Base-by-base conservation (phyloP, 345 rosid species). In the Heritiera littoralis region DNA sequence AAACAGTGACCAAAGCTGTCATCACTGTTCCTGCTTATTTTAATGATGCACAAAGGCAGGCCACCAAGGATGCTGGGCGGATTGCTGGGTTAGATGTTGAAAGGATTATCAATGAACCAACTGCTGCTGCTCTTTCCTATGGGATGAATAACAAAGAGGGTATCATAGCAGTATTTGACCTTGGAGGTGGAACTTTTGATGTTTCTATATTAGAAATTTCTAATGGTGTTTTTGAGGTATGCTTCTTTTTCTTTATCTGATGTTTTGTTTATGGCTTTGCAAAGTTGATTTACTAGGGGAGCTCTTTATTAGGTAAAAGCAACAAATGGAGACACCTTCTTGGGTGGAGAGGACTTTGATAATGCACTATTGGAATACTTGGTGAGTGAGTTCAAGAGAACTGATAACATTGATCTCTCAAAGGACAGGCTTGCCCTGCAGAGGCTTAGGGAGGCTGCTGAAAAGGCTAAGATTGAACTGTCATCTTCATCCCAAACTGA, bases 21-120 rank as follows among this genome's bases (percentile, higher is more conserved):
- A 68, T 86, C 66, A 86, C 88, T 7, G 88, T 86, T 35, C 88
- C 88, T 7, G 88, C 88, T 35, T 86, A 86, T 73, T 86, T 86
- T 73, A 86, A 86, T 76, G 88, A 86, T 79, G 86, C 88, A 23
- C 86, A 86, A 15, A 72, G 88, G 40, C 88, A 86, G 71, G 88
- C 88, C n/a, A 86, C 88, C 45, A 86, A 86, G 67, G 88, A 86
- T 86, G 88, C 88, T 72, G 88, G 88, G 30, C 78, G 82, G 52
- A 86, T 86, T 71, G 83, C 88, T 76, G 88, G 88, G 28, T 82
- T 86, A 28, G 84, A 86, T 20, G 88, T 86, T 15, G 79, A 83
- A 54, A 86, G 88, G 78, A 86, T 86, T 17, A 86, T 86, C 78
- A 86, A 86, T 30, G 88, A 86, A 52, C 88, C 88, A n/a, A 86